Evolutionary conservation across 2,329 filamentous ascomycete genomes (phyloP).

Genomic region (Epicoccum sorghinum): DNA sequence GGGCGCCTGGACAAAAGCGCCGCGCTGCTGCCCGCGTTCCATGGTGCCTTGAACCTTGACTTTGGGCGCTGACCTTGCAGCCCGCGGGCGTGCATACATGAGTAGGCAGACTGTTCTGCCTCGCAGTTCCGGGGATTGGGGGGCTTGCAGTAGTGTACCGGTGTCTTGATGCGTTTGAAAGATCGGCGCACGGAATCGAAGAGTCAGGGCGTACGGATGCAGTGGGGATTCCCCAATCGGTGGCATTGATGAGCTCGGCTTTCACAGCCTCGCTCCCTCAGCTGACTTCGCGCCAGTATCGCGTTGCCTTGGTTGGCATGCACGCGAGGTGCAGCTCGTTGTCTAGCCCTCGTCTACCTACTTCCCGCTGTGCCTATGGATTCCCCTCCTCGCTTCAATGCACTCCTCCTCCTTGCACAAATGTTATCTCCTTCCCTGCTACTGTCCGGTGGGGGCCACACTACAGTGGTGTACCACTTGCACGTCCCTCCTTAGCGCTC

Average conservation of each 20-base stretch:
- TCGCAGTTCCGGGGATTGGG: neutral
- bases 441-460: too few species aligned
- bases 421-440: too few species aligned
- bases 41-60: neutral
- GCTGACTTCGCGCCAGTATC: constrained; percentile 4
- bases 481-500: too few species aligned
- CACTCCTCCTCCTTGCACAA: neutral
- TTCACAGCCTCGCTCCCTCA: neutral
- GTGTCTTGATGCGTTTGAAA: neutral
- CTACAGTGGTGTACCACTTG: neutral
- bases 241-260: neutral
- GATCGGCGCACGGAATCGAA: neutral
- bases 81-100: neutral
- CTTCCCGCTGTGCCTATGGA: too few species aligned
- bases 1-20: too few species aligned
- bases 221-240: neutral
- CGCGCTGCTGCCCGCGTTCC: too few species aligned
- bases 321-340: neutral
- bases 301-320: neutral
- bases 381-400: too few species aligned
- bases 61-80: neutral
- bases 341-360: too few species aligned
- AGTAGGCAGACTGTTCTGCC: too few species aligned
- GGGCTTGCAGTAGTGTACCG: neutral
- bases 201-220: neutral